Percentiles rank a stretch among this genome's conserved stretches.
phyloP scores from a whole-genome alignment of 352 stramenopile species.

The Globisporangium nagaii region DNA sequence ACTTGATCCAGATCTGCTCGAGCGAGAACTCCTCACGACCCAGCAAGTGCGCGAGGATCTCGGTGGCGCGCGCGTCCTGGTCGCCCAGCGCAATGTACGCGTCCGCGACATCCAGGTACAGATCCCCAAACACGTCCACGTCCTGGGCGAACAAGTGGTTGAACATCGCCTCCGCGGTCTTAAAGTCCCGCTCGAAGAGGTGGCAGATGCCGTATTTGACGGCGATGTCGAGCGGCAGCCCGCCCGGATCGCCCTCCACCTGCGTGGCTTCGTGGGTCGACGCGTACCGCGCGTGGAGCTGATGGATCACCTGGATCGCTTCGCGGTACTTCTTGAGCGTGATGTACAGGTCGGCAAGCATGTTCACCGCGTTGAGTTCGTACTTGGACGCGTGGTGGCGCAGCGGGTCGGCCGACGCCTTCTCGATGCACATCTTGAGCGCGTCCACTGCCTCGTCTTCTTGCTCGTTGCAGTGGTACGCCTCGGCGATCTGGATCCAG shows the following conservation, averaged over 20 bases:
- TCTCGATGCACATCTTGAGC: constrained; percentile 81
- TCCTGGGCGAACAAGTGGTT: constrained; percentile 79
- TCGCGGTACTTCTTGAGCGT: constrained; percentile 80
- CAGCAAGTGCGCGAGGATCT: constrained; percentile 66
- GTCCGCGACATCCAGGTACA: constrained; percentile 82
- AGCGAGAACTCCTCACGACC: constrained; percentile 61
- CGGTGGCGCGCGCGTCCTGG: constrained; percentile 55
- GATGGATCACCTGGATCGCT: constrained; percentile 74
- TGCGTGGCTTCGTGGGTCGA: constrained; percentile 50
- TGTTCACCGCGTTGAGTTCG: constrained; percentile 85
- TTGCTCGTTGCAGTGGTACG: constrained; percentile 86
- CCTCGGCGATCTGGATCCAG: constrained; percentile 84
- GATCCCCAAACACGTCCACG: constrained; percentile 76
- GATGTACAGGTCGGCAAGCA: constrained; percentile 85
- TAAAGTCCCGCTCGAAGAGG: constrained; percentile 68
- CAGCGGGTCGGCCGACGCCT: constrained; percentile 55
- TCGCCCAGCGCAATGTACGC: constrained; percentile 70
- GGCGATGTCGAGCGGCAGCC: constrained; percentile 77
- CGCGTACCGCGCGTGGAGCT: constrained; percentile 63
- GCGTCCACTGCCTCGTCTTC: constrained; percentile 81
- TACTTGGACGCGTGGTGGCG: constrained; percentile 67
- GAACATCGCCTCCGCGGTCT: constrained; percentile 77
- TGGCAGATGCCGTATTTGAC: constrained; percentile 87
- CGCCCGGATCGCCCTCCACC: constrained; percentile 57
- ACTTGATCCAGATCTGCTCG: constrained; percentile 82